These are phyloP conservation scores for Termitomyces sp. DNA, from an alignment of 768 basidiomycete species.

Conservation along the genomic window DNA sequence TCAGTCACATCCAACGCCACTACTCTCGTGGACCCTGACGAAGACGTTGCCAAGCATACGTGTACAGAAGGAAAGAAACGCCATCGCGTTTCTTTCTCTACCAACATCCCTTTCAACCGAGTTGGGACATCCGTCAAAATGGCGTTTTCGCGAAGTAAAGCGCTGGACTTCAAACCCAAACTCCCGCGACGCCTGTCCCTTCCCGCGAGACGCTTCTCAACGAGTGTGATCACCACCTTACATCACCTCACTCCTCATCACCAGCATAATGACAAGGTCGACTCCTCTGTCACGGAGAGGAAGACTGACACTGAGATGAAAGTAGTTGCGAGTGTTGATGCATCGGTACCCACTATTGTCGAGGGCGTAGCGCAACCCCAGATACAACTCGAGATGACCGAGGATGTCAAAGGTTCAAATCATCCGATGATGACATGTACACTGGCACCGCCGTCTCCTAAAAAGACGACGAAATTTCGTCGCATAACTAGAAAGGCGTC, in stretches of 20 bases:
- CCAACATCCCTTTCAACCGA: background rate
- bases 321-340: too few species aligned
- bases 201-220: background rate
- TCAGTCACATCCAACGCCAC: conserved; percentile 1
- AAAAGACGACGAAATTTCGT: too few species aligned
- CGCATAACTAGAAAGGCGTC: too few species aligned
- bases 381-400: too few species aligned
- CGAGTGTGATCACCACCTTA: background rate
- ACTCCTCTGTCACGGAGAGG: too few species aligned
- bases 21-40: background rate
- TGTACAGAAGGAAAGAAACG: background rate
- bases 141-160: background rate
- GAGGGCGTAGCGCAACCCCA: too few species aligned
- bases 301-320: too few species aligned
- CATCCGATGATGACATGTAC: too few species aligned
- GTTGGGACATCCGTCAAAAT: background rate
- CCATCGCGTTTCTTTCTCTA: background rate
- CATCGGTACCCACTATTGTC: too few species aligned
- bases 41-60: background rate
- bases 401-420: too few species aligned
- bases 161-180: background rate
- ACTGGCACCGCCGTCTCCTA: too few species aligned
- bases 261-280: too few species aligned
- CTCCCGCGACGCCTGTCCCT: background rate
- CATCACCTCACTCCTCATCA: background rate